phyloP scores from a whole-genome alignment of 2,329 filamentous ascomycete genomes.

The Ustulina deusta region DNA sequence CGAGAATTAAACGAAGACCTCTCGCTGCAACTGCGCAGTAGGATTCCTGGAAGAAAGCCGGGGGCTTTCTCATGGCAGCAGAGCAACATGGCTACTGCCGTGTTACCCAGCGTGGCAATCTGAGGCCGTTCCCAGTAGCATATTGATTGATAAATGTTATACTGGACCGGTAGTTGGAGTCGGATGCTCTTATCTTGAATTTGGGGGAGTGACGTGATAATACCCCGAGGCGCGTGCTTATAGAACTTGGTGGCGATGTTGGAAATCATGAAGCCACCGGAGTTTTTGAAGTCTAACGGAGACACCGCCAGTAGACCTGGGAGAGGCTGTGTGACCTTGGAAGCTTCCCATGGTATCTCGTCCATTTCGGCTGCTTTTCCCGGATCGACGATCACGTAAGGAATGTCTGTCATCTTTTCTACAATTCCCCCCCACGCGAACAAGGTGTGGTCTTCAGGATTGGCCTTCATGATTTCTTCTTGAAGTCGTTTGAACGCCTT shows the following conservation, averaged over 20 bases:
- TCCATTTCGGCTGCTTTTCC: conserved; percentile 6
- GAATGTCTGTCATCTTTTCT: conserved; percentile 15
- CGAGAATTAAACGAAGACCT: not conserved
- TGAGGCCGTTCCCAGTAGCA: conserved; percentile 22
- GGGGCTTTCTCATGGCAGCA: conserved; percentile 20
- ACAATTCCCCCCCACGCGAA: conserved; percentile 42
- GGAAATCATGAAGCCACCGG: conserved; percentile 14
- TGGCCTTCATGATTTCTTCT: conserved; percentile 42
- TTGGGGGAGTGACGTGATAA: conserved; percentile 21
- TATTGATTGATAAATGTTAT: conserved; percentile 1
- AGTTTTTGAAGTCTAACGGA: conserved; percentile 25
- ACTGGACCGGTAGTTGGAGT: conserved; percentile 16
- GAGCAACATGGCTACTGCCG: conserved; percentile 19
- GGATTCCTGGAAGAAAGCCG: conserved; percentile 10
- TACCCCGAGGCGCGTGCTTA: conserved; percentile 15
- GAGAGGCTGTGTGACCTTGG: conserved; percentile 8
- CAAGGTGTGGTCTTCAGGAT: conserved; percentile 44
- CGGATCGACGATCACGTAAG: conserved; percentile 8
- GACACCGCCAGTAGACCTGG: conserved; percentile 25
- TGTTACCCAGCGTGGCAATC: conserved; percentile 7
- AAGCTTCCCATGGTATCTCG: conserved; percentile 22
- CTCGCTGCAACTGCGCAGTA: conserved; percentile 17
- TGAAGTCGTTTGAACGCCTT: conserved; percentile 47
- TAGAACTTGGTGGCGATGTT: conserved; percentile 24
- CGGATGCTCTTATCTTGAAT: conserved; percentile 23